Evolutionary conservation across 2,329 filamentous ascomycete species (phyloP).

Genomic region (Botrytis elliptica): DNA sequence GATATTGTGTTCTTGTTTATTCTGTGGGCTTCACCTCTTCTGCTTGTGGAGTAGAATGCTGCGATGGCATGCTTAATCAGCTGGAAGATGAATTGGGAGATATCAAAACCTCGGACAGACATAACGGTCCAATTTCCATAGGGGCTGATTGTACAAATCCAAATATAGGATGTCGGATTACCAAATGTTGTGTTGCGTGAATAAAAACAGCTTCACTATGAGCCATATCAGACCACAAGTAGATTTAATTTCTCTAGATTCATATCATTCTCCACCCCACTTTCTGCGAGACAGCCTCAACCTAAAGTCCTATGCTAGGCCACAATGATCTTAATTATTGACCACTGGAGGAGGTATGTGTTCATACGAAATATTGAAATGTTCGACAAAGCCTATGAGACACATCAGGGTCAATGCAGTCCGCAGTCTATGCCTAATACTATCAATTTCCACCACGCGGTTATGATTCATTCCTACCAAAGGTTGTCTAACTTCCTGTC

Average conservation of each 20-base stretch:
- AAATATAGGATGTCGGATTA: not conserved
- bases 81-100: not conserved
- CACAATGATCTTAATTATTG: not conserved
- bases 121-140: not conserved
- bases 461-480: not conserved
- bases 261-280: not conserved
- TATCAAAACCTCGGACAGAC: not conserved
- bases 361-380: not conserved
- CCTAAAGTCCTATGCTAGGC: not conserved
- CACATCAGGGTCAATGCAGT: not conserved
- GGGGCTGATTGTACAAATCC: not conserved
- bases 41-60: not conserved
- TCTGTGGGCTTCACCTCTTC: not conserved
- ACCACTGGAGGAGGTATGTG: not conserved
- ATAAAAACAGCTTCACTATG: not conserved
- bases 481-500: not conserved
- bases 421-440: not conserved
- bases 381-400: not conserved
- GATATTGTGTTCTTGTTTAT: not conserved
- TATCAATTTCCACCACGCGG: not conserved
- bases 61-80: not conserved
- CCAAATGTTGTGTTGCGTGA: not conserved
- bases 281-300: not conserved
- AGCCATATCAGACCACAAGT: not conserved
- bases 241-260: not conserved